These are phyloP conservation scores for Phytopythium sindhum DNA, from an alignment of 352 stramenopile species.

Conservation along the genomic window DNA sequence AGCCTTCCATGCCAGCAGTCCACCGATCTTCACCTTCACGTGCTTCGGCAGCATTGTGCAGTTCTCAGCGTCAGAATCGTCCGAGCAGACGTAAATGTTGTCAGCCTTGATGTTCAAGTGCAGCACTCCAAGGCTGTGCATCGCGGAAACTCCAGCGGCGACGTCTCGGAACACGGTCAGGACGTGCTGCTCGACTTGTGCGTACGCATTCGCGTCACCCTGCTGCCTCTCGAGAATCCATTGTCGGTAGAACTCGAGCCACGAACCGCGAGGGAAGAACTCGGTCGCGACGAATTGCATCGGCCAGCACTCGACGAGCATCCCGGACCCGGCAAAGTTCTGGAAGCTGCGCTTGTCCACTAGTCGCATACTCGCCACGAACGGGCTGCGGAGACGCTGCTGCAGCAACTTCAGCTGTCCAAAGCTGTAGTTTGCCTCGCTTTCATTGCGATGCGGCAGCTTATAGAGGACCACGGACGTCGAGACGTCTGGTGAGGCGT, in stretches of 20 bases:
- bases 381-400: slow-evolving; percentile 32
- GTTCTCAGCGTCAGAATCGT: not conserved
- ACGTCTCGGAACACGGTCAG: slow-evolving; percentile 40
- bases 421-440: slow-evolving; percentile 33
- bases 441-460: slow-evolving; percentile 38
- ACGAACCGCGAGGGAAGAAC: slow-evolving; percentile 36
- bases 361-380: slow-evolving; percentile 26
- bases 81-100: slow-evolving; percentile 37
- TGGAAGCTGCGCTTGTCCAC: slow-evolving; percentile 56
- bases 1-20: slow-evolving; percentile 39
- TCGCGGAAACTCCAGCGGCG: slow-evolving; percentile 37
- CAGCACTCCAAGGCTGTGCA: slow-evolving; percentile 49
- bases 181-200: slow-evolving; percentile 28
- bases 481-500: not conserved
- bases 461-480: slow-evolving; percentile 33
- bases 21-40: slow-evolving; percentile 31
- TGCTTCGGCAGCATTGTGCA: not conserved
- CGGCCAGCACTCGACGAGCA: slow-evolving; percentile 60
- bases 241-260: slow-evolving; percentile 26
- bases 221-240: slow-evolving; percentile 4
- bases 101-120: slow-evolving; percentile 58
- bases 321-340: slow-evolving; percentile 53
- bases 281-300: slow-evolving; percentile 50
- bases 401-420: slow-evolving; percentile 32
- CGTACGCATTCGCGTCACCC: slow-evolving; percentile 8